A percentile compares a stretch with the other conserved stretches of the same genome.
These are phyloP conservation scores for Hypoxylon lenormandii DNA, from an alignment of 495 filamentous ascomycete species.

Conservation along the genomic window DNA sequence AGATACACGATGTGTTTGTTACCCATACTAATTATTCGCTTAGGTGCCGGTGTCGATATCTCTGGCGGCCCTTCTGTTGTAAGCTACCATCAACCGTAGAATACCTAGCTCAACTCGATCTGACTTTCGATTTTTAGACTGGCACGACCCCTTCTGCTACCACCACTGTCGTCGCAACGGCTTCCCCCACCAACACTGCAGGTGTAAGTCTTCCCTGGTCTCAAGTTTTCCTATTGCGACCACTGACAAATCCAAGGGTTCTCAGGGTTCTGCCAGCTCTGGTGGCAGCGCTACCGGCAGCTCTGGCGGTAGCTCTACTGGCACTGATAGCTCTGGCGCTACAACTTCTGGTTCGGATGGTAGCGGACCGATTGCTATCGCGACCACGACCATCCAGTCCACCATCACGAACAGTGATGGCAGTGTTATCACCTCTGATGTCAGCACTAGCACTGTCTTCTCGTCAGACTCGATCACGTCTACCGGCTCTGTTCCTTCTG, in stretches of 20 bases:
- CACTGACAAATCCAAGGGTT: conserved; percentile 21
- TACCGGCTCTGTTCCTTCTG: conserved; percentile 31
- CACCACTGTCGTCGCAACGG: conserved; percentile 37
- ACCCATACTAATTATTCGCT: conserved; percentile 16
- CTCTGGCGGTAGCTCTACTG: conserved; percentile 4
- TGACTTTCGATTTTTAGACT: conserved; percentile 18
- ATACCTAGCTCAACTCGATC: not conserved
- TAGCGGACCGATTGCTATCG: conserved; percentile 30
- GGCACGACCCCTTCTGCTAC: conserved; percentile 35
- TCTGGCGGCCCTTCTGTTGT: conserved; percentile 45
- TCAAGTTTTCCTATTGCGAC: not conserved
- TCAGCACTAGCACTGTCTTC: conserved; percentile 44
- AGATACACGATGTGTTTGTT: not conserved
- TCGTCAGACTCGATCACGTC: not conserved
- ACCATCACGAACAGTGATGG: conserved; percentile 51
- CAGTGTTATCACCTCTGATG: conserved; percentile 41
- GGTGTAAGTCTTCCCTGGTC: conserved; percentile 11
- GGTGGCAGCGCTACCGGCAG: conserved; percentile 45
- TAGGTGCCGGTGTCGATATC: conserved; percentile 43
- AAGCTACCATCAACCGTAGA: conserved; percentile 10
- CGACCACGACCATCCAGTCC: conserved; percentile 47
- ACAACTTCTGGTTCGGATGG: conserved; percentile 3
- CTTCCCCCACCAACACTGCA: conserved; percentile 30
- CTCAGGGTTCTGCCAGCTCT: conserved; percentile 18
- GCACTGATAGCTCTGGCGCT: not conserved